These are phyloP conservation scores for Omphalea diandra DNA, from an alignment of 441 rosid genomes.

Conservation along the genomic window DNA sequence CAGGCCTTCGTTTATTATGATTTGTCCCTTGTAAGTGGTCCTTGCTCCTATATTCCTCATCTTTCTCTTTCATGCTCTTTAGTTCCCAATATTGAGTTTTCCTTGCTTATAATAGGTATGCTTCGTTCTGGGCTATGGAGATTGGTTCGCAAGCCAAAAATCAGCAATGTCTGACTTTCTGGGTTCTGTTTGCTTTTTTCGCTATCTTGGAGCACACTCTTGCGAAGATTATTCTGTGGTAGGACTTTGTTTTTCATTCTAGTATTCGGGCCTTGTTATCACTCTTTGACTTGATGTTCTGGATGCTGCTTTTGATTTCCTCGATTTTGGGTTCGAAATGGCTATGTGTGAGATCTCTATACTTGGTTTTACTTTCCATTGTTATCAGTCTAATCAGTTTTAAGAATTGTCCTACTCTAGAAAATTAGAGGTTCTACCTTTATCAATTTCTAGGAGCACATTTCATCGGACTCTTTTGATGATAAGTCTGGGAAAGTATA, in stretches of 20 bases:
- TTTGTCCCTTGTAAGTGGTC: constrained; percentile 21
- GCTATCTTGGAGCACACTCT: constrained; percentile 29
- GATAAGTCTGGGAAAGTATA: no score
- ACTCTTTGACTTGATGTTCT: neutral
- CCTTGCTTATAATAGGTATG: constrained; percentile 6
- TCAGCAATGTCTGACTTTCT: constrained; percentile 38
- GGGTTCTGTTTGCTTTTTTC: constrained; percentile 36
- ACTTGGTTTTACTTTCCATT: no score
- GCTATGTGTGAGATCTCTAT: no score
- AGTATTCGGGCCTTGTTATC: no score
- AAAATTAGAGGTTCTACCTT: no score
- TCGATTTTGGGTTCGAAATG: neutral
- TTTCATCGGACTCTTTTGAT: no score
- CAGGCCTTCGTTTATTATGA: constrained; percentile 22
- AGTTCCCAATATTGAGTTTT: neutral
- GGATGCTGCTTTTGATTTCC: neutral
- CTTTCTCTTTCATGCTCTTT: neutral
- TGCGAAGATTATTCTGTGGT: constrained; percentile 16
- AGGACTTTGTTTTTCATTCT: neutral
- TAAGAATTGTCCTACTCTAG: no score
- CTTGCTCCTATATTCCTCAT: neutral
- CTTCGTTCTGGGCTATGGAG: constrained; percentile 32
- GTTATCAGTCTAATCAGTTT: neutral
- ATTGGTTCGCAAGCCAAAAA: constrained; percentile 24
- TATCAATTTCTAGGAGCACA: no score